These are phyloP conservation scores for Pythium folliculosum DNA, from an alignment of 352 stramenopile genomes.

Conservation along the genomic window DNA sequence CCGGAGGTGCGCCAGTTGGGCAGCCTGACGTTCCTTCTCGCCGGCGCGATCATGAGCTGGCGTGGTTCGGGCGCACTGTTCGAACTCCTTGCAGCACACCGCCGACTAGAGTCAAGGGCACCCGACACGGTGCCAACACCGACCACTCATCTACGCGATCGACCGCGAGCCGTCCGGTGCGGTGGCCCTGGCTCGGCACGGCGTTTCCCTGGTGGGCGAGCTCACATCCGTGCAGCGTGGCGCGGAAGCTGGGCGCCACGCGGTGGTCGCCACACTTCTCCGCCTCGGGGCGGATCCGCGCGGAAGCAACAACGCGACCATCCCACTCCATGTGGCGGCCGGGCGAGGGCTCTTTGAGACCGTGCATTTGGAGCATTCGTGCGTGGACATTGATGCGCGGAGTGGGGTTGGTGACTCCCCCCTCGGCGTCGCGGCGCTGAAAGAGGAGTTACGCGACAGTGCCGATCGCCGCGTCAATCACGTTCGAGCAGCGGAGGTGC, in stretches of 20 bases:
- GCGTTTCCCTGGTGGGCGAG: not conserved
- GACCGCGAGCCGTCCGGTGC: not conserved
- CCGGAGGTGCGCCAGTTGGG: not conserved
- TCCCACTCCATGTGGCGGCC: not conserved
- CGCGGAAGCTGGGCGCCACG: not conserved
- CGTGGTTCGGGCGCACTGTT: not conserved
- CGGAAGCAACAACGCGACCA: not conserved
- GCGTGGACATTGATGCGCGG: slow-evolving; percentile 6
- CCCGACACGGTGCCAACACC: not conserved
- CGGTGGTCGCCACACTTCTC: not conserved
- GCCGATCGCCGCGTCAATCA: not conserved
- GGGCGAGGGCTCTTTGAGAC: not conserved
- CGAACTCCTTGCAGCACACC: not conserved
- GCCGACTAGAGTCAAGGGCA: not conserved
- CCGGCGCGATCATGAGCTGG: not conserved
- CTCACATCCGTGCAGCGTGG: not conserved
- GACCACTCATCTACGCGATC: not conserved
- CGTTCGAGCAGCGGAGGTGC: not conserved
- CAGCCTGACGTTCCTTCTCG: not conserved
- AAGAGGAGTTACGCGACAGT: not conserved
- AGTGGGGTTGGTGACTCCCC: not conserved
- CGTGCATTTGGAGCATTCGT: not conserved
- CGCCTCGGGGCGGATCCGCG: not conserved
- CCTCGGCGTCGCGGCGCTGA: slow-evolving; percentile 1
- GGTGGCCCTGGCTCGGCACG: not conserved